Base-by-base conservation (phyloP, 2,329 filamentous ascomycete genomes). In the Calonectria leucothoes region DNA sequence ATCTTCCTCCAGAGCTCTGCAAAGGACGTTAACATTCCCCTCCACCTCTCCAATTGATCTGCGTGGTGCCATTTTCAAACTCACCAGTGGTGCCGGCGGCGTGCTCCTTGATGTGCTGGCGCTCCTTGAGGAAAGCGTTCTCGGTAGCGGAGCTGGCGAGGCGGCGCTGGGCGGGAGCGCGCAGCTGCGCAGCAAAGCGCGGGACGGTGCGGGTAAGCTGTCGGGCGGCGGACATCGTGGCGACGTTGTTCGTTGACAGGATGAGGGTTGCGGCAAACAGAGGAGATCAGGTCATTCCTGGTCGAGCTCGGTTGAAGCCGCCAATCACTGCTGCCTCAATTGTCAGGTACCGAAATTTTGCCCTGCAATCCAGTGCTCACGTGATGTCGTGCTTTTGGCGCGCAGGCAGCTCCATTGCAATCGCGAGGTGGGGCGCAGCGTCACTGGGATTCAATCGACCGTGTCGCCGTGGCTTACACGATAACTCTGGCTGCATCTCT, bases 1-100 rank as follows among this genome's bases (percentile, higher is more conserved):
- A 98, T 93, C 91, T 97, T 98, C 87, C 92, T 93, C 97, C 97
- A 99, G 82, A 98, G 92, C 82, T 95, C 96, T 98, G 83, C 69
- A 73, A 69, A 77, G 66, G 83, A 3, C 10, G 10, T 88, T 79
- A 88, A 85, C 74, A 75, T 74, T 39, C 51, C 55, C 57, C 20
- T 65, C 72, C 69, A 75, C 65, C 35, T 27, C 31, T 66, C 66
- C 76, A 77, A 79, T 80, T 80, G 77, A 74, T 67, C 51, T 61
- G 52, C 66, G 52, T 37, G 64, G 70, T 57, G 31, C 42, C 15
- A 29, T 33, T 70, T 45, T 11, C 39, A 45, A 31, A 91, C 94
- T 85, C 84, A 98, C 96, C 93, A 86, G 93, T 94, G 79, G 95
- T 97, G 83, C 91, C 90, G 79, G 89, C 92, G 82, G 97, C 97